These are phyloP conservation scores for Zoysia matrella DNA, from an alignment of 202 grass and related monocot species.

Conservation along the genomic window DNA sequence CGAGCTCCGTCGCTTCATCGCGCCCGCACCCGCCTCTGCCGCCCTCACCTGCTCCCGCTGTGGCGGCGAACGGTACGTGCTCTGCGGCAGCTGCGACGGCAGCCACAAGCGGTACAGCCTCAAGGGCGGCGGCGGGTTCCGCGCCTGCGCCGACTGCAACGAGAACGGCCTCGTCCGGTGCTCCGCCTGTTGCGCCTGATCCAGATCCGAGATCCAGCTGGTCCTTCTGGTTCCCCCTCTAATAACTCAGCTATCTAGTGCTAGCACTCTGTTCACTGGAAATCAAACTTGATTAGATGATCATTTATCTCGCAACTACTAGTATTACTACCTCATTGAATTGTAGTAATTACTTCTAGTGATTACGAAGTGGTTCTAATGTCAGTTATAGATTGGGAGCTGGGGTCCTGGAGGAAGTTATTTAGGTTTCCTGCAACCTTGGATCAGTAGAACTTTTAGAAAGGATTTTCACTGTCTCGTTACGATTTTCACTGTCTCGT, in stretches of 20 bases:
- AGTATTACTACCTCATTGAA: neutral
- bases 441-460: neutral
- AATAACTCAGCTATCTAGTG: conserved; percentile 19
- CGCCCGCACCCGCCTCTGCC: neutral
- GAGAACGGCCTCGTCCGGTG: conserved; percentile 78
- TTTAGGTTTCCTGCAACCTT: conserved; percentile 37
- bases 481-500: too few relatives aligned
- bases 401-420: conserved; percentile 10
- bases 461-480: neutral
- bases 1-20: conserved; percentile 63
- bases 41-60: conserved; percentile 53
- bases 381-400: neutral
- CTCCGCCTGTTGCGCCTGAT: conserved; percentile 58
- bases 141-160: conserved; percentile 33
- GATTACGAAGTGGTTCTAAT: neutral
- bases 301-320: neutral
- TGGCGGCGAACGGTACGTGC: conserved; percentile 53
- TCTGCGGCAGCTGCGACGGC: too few relatives aligned
- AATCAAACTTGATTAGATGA: conserved; percentile 21
- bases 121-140: too few relatives aligned
- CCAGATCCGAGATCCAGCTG: conserved; percentile 30
- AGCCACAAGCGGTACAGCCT: too few relatives aligned
- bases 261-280: conserved; percentile 9
- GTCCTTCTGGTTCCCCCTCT: conserved; percentile 6
- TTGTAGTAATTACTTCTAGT: neutral